Evolutionary conservation across 1,139 yeast genomes (phyloP).

Genomic region (Debaryomyces subglobosus): DNA sequence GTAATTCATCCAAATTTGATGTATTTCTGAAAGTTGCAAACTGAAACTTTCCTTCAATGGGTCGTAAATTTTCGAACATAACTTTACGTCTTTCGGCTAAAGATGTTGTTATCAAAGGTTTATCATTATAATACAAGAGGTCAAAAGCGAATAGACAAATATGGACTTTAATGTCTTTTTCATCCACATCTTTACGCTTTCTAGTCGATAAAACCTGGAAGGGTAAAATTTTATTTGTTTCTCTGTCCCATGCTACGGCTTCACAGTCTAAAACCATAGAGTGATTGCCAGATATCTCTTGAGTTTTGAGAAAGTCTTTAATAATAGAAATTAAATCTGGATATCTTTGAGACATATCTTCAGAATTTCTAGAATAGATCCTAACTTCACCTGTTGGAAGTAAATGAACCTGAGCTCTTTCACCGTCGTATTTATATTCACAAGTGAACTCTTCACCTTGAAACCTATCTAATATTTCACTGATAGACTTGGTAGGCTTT

Average conservation of each 20-base stretch:
- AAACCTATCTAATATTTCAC: constrained; percentile 87
- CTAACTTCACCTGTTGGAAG: constrained; percentile 66
- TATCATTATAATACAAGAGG: constrained; percentile 70
- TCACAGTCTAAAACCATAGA: constrained; percentile 89
- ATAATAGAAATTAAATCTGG: constrained; percentile 83
- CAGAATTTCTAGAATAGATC: constrained; percentile 91
- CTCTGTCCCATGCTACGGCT: constrained; percentile 98
- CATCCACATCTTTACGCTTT: constrained; percentile 89
- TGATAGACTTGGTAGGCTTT: constrained; percentile 90
- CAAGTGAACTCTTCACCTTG: constrained; percentile 87
- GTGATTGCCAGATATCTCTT: constrained; percentile 32
- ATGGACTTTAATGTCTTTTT: constrained; percentile 83
- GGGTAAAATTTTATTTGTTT: constrained; percentile 75
- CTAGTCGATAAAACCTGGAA: constrained; percentile 92
- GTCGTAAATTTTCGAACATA: constrained; percentile 57
- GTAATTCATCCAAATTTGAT: constrained; percentile 76
- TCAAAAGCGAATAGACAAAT: constrained; percentile 95
- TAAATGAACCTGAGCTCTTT: constrained; percentile 92
- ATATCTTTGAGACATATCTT: constrained; percentile 94
- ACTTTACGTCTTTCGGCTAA: constrained; percentile 69
- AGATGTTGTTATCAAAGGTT: constrained; percentile 68
- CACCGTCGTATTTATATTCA: constrained; percentile 97
- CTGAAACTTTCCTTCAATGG: constrained; percentile 76
- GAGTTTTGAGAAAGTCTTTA: constrained; percentile 55
- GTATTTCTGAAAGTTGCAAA: constrained; percentile 80